Percentiles rank a stretch among this genome's conserved stretches.
phyloP scores from a whole-genome alignment of 1,284 basidiomycete genomes.

The Hemileia vastatrix region DNA sequence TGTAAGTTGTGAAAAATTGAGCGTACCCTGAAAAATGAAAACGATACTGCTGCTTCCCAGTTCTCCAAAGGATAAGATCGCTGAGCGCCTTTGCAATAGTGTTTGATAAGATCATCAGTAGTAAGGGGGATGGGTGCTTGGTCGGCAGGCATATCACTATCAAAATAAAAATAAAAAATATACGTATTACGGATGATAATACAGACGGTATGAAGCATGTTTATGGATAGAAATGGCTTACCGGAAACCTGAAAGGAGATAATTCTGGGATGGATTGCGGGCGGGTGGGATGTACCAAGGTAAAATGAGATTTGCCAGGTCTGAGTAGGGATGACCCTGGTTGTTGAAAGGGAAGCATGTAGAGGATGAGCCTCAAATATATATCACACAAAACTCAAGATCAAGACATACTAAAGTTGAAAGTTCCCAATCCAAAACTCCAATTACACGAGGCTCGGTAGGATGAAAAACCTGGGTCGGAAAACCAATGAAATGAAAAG shows the following conservation, averaged over 20 bases:
- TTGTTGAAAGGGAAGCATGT: too few relatives aligned
- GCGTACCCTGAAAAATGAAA: constrained; percentile 74
- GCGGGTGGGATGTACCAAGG: constrained; percentile 63
- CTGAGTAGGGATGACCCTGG: constrained; percentile 61
- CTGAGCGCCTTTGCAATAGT: constrained; percentile 58
- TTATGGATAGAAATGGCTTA: constrained; percentile 35
- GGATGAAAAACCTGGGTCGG: constrained; percentile 66
- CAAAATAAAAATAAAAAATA: neutral
- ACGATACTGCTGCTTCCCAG: constrained; percentile 69
- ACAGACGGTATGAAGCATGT: constrained; percentile 41
- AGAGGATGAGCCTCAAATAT: too few relatives aligned
- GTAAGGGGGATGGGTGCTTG: constrained; percentile 53
- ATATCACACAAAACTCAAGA: too few relatives aligned
- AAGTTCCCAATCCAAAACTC: constrained; percentile 91
- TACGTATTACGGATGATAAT: neutral
- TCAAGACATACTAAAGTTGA: constrained; percentile 83
- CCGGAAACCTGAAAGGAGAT: constrained; percentile 35
- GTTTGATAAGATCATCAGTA: constrained; percentile 63
- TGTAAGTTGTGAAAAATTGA: neutral
- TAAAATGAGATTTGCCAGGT: constrained; percentile 77
- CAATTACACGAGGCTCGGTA: constrained; percentile 80
- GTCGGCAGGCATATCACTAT: constrained; percentile 55
- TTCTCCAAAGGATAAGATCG: constrained; percentile 61
- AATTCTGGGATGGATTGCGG: constrained; percentile 32
- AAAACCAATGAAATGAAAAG: neutral